Percentiles rank a stretch among this genome's conserved stretches.
Conservation (phyloP, 140 eudicot species). For the Flaveria floridana region DNA sequence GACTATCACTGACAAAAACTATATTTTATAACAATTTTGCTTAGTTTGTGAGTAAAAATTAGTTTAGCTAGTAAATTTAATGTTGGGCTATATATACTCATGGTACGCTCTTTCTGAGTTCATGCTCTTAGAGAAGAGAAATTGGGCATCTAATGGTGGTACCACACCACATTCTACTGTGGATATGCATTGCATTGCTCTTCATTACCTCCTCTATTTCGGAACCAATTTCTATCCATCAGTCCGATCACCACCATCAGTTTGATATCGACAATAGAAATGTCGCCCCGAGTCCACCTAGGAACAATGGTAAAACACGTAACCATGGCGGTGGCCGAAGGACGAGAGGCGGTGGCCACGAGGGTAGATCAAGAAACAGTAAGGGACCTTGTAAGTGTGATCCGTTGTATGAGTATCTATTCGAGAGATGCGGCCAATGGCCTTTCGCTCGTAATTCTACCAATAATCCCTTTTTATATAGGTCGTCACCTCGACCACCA, state of each 20-base stretch:
- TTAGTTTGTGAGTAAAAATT: no score
- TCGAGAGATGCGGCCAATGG: constrained; percentile 53
- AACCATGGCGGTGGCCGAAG: constrained; percentile 23
- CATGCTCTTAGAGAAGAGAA: not conserved
- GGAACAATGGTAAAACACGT: constrained; percentile 17
- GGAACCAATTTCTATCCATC: constrained; percentile 23
- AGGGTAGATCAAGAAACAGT: constrained; percentile 29
- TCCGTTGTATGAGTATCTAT: constrained; percentile 45
- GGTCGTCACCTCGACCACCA: constrained; percentile 19
- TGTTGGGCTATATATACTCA: constrained; percentile 20
- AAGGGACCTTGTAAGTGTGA: constrained; percentile 44
- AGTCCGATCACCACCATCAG: not conserved
- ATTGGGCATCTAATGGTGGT: not conserved
- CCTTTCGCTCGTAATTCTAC: constrained; percentile 50
- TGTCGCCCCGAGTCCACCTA: not conserved
- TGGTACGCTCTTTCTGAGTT: not conserved
- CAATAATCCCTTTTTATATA: constrained; percentile 45
- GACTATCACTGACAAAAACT: not conserved
- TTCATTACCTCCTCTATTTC: constrained; percentile 30
- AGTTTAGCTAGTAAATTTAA: not conserved
- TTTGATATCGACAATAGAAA: constrained; percentile 17
- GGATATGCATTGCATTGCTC: constrained; percentile 30
- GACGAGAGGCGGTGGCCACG: not conserved
- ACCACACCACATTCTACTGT: constrained; percentile 25
- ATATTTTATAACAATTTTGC: no score